Conservation (phyloP, 225 moss, liverwort and hornwort species). For the Climacium dendroides region DNA sequence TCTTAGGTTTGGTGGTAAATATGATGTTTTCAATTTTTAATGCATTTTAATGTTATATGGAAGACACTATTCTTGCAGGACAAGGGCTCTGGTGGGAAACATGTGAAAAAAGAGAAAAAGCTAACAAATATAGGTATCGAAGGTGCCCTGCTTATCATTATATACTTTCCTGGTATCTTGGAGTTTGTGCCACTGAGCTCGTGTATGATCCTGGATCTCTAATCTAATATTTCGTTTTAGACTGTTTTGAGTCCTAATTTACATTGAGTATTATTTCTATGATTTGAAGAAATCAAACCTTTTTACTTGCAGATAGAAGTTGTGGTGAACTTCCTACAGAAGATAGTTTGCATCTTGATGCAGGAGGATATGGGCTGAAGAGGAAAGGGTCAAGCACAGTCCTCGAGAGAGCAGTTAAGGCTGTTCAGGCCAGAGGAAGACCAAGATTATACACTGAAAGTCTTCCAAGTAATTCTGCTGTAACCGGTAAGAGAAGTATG, state of each 20-base stretch:
- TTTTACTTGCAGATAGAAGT: no score
- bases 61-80: slow-evolving; percentile 12
- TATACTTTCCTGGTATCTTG: not conserved
- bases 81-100: slow-evolving; percentile 34
- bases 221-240: not conserved
- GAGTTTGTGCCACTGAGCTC: not conserved
- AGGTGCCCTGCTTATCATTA: not conserved
- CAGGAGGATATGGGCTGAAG: slow-evolving; percentile 60
- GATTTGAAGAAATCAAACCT: not conserved
- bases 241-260: not conserved
- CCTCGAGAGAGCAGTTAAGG: slow-evolving; percentile 80
- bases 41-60: not conserved
- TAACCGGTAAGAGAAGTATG: slow-evolving; percentile 48
- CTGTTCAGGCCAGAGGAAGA: slow-evolving; percentile 66
- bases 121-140: slow-evolving; percentile 31
- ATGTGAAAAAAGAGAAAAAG: slow-evolving; percentile 47
- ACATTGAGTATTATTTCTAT: not conserved
- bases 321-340: not conserved
- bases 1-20: not conserved
- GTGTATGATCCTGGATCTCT: not conserved
- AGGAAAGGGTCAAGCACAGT: slow-evolving; percentile 55
- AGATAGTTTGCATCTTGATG: not conserved
- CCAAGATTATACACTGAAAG: slow-evolving; percentile 21
- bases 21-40: not conserved
- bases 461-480: slow-evolving; percentile 41